Evolutionary conservation across 2,329 filamentous ascomycete species (phyloP).

Genomic region (Zasmidium cellare): DNA sequence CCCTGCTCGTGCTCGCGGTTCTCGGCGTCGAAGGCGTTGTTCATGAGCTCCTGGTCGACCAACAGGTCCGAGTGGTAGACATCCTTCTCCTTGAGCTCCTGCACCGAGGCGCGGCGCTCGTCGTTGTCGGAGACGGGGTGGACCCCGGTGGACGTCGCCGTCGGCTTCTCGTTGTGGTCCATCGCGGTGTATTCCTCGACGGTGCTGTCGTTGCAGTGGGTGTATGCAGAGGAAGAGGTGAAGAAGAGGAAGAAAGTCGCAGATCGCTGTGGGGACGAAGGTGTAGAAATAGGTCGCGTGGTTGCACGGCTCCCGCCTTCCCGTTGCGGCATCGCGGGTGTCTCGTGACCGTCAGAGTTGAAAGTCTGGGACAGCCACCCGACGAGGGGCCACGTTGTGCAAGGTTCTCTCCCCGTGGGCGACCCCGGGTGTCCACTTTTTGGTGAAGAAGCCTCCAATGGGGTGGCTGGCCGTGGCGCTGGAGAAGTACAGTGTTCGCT

Average conservation of each 20-base stretch:
- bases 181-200: neutral
- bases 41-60: constrained; percentile 40
- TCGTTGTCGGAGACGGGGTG: neutral
- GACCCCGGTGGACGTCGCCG: neutral
- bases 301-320: too few species aligned
- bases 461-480: too few species aligned
- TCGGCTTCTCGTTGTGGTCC: neutral
- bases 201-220: neutral
- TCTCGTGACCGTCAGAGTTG: too few species aligned
- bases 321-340: too few species aligned
- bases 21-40: constrained; percentile 57
- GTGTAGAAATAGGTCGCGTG: too few species aligned
- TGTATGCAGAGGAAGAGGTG: neutral
- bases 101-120: constrained; percentile 4
- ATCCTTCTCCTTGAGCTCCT: constrained; percentile 47
- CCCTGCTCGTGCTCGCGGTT: constrained; percentile 49
- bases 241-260: neutral
- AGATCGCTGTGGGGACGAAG: too few species aligned
- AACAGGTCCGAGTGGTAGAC: constrained; percentile 39
- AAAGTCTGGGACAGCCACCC: too few species aligned
- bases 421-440: too few species aligned
- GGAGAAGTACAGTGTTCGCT: too few species aligned
- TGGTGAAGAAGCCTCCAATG: too few species aligned
- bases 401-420: too few species aligned
- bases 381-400: too few species aligned